Evolutionary conservation across 192 early-diverging fungal genomes (phyloP), one percentile per base, ranked within the genome.

Genomic region (Coemansia biformis): DNA sequence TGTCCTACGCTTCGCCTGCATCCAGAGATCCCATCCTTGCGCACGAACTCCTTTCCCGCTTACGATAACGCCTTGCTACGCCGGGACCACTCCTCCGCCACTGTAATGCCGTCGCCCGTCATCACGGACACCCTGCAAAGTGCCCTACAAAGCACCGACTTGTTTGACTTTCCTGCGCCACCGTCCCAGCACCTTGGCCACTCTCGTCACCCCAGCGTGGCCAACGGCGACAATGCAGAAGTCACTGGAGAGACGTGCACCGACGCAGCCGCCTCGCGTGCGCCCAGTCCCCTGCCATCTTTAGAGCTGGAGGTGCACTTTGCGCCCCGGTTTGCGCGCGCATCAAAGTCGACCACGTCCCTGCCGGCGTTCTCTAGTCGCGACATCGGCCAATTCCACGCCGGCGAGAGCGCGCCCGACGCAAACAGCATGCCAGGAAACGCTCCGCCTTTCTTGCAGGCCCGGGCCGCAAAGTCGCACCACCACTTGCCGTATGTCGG

Each of bases 331-430:
- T 59, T 55, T 19, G 54, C 43, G 41, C 54, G 48, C n/a, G 36
- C 51, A 16, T 63, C 67, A 31, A 63, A 57, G 39, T 63, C 67
- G 5, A 71, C 67, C 2, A 54, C 60, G 8, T 71, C 67, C 9
- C 56, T 71, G 17, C 67, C 62, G 40, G 40, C 31, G 23, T 51
- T 63, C 34, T 10, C 46, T 21, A 38, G 32, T 7, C 36, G 37
- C n/a, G 38, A 31, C 36, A 2, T 32, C 12, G 15, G 40, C 26
- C 36, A 21, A 7, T 39, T 33, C 21, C 30, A 28, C 21, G 13
- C 7, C 11, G 3, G 34, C 34, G 57, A 59, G 11, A n/a, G 29
- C 23, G 43, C 22, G 4, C 30, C 28, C 6, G 40, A 22, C 10
- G 28, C 6, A 0, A 19, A 35, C n/a, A 16, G 29, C 5, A 16